Evolutionary conservation across 805 yeast genomes (phyloP).

Genomic region (Yamadazyma akitaensis): DNA sequence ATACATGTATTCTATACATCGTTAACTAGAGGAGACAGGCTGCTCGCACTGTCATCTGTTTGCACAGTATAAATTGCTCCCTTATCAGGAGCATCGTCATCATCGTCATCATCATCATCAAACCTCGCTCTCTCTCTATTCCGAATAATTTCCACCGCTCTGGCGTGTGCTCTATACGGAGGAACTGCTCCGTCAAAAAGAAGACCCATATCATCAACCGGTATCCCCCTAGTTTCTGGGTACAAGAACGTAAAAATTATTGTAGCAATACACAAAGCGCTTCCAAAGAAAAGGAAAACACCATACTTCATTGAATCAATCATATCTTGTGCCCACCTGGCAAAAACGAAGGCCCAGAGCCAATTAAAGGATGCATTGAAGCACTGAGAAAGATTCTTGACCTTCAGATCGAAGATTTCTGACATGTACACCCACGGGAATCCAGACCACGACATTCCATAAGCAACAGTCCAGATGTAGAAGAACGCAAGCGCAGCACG

Average conservation of each 20-base stretch:
- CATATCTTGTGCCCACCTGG: slow-evolving; percentile 44
- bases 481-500: slow-evolving; percentile 43
- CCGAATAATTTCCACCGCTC: slow-evolving; percentile 20
- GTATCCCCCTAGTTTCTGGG: slow-evolving; percentile 38
- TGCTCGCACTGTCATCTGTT: neutral
- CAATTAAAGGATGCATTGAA: slow-evolving; percentile 45
- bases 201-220: slow-evolving; percentile 31
- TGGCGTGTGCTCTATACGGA: slow-evolving; percentile 28
- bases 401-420: slow-evolving; percentile 43
- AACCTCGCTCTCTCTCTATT: slow-evolving; percentile 1
- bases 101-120: neutral
- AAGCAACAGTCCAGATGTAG: slow-evolving; percentile 45
- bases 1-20: neutral
- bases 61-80: neutral
- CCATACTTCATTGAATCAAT: slow-evolving; percentile 42
- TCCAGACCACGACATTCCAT: slow-evolving; percentile 45
- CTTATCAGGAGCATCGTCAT: neutral
- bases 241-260: slow-evolving; percentile 28
- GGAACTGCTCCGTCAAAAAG: slow-evolving; percentile 25
- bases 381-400: slow-evolving; percentile 40
- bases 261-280: slow-evolving; percentile 25
- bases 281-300: slow-evolving; percentile 41
- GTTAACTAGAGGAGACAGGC: neutral
- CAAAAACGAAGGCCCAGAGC: slow-evolving; percentile 51
- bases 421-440: slow-evolving; percentile 47